Percentiles rank a stretch among this genome's conserved stretches.
These are phyloP conservation scores for Sclerotinia nivalis DNA, from an alignment of 2,329 filamentous ascomycete species.

Conservation along the genomic window DNA sequence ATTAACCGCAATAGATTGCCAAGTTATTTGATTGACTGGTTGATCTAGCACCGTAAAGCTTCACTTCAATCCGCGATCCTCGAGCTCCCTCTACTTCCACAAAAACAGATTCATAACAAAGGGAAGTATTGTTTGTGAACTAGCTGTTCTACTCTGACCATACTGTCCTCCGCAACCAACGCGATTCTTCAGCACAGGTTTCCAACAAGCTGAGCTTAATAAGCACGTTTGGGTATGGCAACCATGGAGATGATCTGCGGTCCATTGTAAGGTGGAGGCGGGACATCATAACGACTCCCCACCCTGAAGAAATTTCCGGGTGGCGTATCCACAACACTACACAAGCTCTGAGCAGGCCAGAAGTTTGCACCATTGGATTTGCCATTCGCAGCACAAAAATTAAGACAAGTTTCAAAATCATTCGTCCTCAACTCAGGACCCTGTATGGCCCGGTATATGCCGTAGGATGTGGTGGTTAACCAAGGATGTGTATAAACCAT, in stretches of 20 bases:
- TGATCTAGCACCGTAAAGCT: not conserved
- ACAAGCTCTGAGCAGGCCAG: constrained; percentile 5
- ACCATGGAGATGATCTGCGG: constrained; percentile 13
- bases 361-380: constrained; percentile 6
- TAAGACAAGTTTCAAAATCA: not conserved
- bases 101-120: not conserved
- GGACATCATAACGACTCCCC: constrained; percentile 12
- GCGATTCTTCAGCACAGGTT: not conserved
- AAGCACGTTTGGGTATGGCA: constrained; percentile 12
- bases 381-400: not conserved
- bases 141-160: not conserved
- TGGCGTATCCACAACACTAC: constrained; percentile 11
- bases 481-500: constrained; percentile 15
- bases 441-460: constrained; percentile 7
- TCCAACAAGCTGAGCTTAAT: constrained; percentile 1
- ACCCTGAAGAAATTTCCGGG: constrained; percentile 4
- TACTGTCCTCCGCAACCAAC: not conserved
- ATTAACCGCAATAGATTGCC: not conserved
- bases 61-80: not conserved
- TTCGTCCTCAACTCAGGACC: constrained; percentile 14
- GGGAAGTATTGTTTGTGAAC: not conserved
- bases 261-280: not conserved
- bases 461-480: constrained; percentile 10
- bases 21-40: not conserved
- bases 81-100: not conserved